phyloP scores from a whole-genome alignment of 768 basidiomycete genomes.

The Mycena epipterygia region DNA sequence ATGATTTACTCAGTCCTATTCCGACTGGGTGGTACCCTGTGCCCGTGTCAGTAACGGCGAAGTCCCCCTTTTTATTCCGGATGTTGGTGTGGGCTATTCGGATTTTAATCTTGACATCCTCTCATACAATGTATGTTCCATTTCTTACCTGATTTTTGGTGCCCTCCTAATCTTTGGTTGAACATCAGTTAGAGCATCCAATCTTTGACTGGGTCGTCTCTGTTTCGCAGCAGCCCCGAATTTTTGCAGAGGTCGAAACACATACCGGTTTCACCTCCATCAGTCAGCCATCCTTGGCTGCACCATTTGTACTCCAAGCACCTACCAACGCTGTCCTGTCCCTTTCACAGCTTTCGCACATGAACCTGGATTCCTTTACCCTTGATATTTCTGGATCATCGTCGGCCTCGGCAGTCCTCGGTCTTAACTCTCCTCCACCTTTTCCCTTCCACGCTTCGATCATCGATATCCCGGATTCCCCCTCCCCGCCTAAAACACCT shows the following conservation, averaged over 20 bases:
- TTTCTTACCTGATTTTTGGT: neutral
- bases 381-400: too few species aligned
- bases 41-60: neutral
- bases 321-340: too few species aligned
- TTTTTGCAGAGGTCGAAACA: too few species aligned
- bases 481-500: neutral
- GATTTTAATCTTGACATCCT: slow-evolving; percentile 1
- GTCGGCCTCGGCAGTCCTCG: too few species aligned
- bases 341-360: too few species aligned
- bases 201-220: neutral
- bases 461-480: neutral
- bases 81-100: neutral
- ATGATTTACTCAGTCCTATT: neutral
- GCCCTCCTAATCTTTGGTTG: neutral
- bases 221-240: too few species aligned
- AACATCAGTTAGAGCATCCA: neutral
- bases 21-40: neutral
- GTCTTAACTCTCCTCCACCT: neutral
- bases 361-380: too few species aligned
- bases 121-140: neutral
- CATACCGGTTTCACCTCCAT: too few species aligned
- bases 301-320: too few species aligned
- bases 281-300: too few species aligned
- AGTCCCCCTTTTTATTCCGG: neutral
- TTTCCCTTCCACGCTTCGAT: neutral